Evolutionary conservation across 768 basidiomycete genomes (phyloP), one percentile per base, ranked within the genome.

Genomic region (Postia placenta): DNA sequence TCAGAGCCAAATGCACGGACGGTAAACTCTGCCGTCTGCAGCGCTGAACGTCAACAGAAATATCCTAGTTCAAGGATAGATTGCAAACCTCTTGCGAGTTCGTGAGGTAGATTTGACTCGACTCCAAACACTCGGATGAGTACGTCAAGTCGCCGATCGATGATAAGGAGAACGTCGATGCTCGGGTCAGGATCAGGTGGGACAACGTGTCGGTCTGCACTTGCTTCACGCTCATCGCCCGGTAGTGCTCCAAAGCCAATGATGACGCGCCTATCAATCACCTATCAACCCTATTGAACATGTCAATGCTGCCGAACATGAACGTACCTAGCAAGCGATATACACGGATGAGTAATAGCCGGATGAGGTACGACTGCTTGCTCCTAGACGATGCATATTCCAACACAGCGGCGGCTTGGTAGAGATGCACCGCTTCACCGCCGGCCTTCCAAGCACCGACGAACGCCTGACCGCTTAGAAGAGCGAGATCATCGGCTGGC

Each of bases 171-270:
- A 91, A 94, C 0, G 82, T 87, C 19, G 83, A 79, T 11, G 84
- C 78, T 19, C 92, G 79, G 17, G 87, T 80, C 36, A 92, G 75
- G 45, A 92, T 66, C 47, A 90, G 77, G 61, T 95, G 89, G 1
- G 89, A 90, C 6, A 96, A 72, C 0, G 93, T 95, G 59, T 96
- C 93, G 49, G 85, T 78, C 62, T 95, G 92, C 20, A 94, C 77
- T 58, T 90, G 86, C 63, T 92, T 92, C 53, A 89, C 71, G 52
- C 83, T 80, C 70, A 94, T 74, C 20, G 71, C 68, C 24, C 81
- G 80, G 62, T 91, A 94, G 59, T 93, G 90, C 47, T 89, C 83
- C 53, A 92, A 55, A 2, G 88, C 83, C 36, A 80, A 66, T 3
- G 80, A 76, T 0, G 90, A 74, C 14, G 87, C 85, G 49, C 87